phyloP scores from a whole-genome alignment of 345 rosid species.

The Linum lewisii region DNA sequence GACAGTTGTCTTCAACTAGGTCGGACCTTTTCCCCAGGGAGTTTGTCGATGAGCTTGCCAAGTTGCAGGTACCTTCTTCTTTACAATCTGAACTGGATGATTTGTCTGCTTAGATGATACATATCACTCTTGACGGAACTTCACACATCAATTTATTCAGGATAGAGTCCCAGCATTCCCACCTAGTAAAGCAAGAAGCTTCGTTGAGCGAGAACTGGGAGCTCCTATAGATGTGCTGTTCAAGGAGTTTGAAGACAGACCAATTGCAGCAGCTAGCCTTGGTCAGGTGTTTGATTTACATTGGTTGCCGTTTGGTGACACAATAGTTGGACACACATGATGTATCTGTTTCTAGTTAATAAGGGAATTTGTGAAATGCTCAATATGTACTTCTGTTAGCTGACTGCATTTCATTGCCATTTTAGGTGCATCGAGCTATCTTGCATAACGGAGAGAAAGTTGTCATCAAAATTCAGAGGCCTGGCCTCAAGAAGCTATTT shows the following conservation, averaged over 20 bases:
- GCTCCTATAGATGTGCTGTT: slow-evolving; percentile 55
- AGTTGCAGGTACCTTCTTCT: slow-evolving; percentile 62
- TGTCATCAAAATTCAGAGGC: slow-evolving; percentile 88
- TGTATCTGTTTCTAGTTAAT: not conserved
- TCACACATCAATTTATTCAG: too few relatives aligned
- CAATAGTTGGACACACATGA: too few relatives aligned
- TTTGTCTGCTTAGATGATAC: not conserved
- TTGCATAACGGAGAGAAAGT: slow-evolving; percentile 89
- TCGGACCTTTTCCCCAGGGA: slow-evolving; percentile 88
- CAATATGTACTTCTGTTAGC: not conserved
- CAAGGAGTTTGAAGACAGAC: slow-evolving; percentile 78
- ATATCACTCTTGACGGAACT: too few relatives aligned
- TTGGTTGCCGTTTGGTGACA: slow-evolving; percentile 1
- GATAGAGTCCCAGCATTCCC: slow-evolving; percentile 96
- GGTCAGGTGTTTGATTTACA: slow-evolving; percentile 75
- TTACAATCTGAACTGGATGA: not conserved
- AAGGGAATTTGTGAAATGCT: not conserved
- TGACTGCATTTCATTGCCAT: slow-evolving; percentile 19
- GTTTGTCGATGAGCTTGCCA: slow-evolving; percentile 92
- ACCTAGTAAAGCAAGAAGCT: slow-evolving; percentile 63
- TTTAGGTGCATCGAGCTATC: slow-evolving; percentile 83
- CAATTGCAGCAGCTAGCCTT: slow-evolving; percentile 99
- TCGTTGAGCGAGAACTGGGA: slow-evolving; percentile 70
- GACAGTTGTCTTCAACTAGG: slow-evolving; percentile 88
- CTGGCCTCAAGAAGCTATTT: slow-evolving; percentile 85